Conservation (phyloP, 768 basidiomycete species). For the Trametes meyenii region DNA sequence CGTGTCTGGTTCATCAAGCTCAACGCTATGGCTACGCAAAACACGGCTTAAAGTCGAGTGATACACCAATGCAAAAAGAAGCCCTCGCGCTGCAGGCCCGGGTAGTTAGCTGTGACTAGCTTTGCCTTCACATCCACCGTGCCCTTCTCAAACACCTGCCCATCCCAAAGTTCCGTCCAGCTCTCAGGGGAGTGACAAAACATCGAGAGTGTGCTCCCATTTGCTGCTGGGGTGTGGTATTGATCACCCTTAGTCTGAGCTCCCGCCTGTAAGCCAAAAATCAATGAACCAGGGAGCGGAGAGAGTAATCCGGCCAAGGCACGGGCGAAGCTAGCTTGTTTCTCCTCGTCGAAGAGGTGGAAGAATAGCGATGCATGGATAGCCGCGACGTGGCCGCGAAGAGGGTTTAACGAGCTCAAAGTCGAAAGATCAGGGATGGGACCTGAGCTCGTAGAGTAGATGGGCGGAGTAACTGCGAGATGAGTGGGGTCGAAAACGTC, state of each 20-base stretch:
- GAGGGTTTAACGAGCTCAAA: conserved; percentile 40
- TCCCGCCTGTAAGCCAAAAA: conserved; percentile 47
- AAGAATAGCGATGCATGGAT: conserved; percentile 57
- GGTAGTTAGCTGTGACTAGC: background rate
- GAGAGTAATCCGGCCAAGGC: conserved; percentile 47
- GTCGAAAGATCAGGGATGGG: conserved; percentile 32
- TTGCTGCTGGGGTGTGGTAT: background rate
- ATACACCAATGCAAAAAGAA: too few species aligned
- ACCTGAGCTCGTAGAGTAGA: background rate
- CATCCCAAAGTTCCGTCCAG: conserved; percentile 44
- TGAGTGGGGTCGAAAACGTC: conserved; percentile 52
- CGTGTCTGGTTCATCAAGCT: too few species aligned
- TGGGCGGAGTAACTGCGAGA: conserved; percentile 31
- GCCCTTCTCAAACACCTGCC: conserved; percentile 39
- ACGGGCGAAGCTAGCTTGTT: conserved; percentile 46
- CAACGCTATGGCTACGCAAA: too few species aligned
- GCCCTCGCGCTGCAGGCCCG: too few species aligned
- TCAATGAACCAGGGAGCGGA: conserved; percentile 46
- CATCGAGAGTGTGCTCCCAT: conserved; percentile 19
- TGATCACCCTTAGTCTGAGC: conserved; percentile 36
- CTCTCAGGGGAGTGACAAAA: conserved; percentile 43
- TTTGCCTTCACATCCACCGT: conserved; percentile 33
- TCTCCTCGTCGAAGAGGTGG: conserved; percentile 46
- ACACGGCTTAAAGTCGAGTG: too few species aligned
- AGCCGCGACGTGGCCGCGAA: conserved; percentile 49